These are phyloP conservation scores for Teratosphaeria zuluensis DNA, from an alignment of 2,329 filamentous ascomycete species.

Conservation along the genomic window DNA sequence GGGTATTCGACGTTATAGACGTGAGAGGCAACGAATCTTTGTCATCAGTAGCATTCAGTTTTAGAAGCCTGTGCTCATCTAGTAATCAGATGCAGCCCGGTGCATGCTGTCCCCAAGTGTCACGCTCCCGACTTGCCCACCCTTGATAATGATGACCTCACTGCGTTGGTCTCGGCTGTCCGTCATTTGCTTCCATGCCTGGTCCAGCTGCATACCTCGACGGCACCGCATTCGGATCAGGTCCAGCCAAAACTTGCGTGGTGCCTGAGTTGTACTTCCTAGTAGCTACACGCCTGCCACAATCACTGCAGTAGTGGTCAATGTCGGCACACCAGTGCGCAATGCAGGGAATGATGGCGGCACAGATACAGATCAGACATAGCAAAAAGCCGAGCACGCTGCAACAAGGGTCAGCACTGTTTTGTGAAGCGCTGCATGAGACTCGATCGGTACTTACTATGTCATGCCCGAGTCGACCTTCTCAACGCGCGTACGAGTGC, in stretches of 20 bases:
- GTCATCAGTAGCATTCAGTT: too few relatives aligned
- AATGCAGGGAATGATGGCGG: conserved; percentile 6
- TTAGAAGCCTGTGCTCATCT: too few relatives aligned
- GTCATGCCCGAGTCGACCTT: conserved; percentile 3
- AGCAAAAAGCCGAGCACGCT: conserved; percentile 5
- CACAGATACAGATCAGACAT: conserved; percentile 8
- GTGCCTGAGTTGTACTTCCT: conserved; percentile 1
- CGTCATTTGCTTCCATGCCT: not conserved
- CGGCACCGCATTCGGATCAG: not conserved
- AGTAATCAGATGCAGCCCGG: too few relatives aligned
- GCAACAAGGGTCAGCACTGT: not conserved
- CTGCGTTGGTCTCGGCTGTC: not conserved
- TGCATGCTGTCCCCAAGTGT: not conserved
- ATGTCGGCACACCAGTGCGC: conserved; percentile 3
- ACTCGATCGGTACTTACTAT: not conserved
- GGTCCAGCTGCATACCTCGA: not conserved
- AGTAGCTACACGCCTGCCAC: conserved; percentile 3
- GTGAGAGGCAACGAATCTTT: too few relatives aligned
- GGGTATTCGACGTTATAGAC: too few relatives aligned
- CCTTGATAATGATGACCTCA: not conserved
- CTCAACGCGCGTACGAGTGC: conserved; percentile 1
- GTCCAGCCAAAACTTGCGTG: not conserved
- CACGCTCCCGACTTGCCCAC: not conserved
- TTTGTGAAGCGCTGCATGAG: not conserved
- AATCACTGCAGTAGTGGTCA: conserved; percentile 7